Conservation (phyloP, 345 rosid genomes). For the Kernera saxatilis region DNA sequence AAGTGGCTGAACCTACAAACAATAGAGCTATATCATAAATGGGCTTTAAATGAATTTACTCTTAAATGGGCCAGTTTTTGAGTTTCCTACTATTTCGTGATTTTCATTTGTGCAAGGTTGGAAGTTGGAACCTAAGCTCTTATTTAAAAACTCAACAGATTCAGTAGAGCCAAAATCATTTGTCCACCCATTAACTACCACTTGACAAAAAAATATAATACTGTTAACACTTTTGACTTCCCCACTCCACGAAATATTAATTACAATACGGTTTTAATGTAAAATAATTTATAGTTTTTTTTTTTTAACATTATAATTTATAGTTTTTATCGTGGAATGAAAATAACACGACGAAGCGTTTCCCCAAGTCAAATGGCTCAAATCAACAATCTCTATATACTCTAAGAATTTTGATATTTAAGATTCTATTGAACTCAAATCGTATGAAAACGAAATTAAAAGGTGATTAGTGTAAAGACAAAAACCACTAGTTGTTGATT, state of each 20-base stretch:
- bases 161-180: background rate
- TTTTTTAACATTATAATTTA: no score
- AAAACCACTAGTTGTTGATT: background rate
- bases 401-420: background rate
- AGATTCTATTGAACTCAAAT: background rate
- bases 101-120: background rate
- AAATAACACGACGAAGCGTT: background rate
- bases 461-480: background rate
- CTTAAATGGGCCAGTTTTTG: background rate
- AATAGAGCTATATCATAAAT: background rate
- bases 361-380: background rate
- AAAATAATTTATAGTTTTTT: background rate
- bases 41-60: background rate
- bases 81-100: background rate
- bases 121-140: background rate
- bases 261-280: background rate
- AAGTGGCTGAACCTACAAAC: background rate
- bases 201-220: background rate
- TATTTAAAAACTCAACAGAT: background rate
- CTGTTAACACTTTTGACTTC: background rate
- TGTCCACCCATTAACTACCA: background rate
- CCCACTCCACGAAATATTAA: background rate
- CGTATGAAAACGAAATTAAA: background rate
- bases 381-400: background rate
- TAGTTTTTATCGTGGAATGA: background rate